Base-by-base conservation (phyloP, 805 yeast genomes). In the Candida taoyuanica region DNA sequence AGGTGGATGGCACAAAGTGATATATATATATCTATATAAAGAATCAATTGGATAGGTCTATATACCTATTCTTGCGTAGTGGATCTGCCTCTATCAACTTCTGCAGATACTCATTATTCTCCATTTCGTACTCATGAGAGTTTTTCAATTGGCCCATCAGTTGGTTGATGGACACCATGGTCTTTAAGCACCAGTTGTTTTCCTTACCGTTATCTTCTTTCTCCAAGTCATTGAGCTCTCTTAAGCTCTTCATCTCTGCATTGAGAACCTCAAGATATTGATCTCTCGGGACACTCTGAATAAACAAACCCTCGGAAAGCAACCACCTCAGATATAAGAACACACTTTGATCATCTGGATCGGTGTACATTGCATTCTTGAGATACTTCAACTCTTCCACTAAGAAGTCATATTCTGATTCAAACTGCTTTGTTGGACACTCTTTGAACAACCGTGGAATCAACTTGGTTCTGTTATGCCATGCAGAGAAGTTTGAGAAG, bases 321-420 rank as follows among this genome's bases (percentile, higher is more conserved):
- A 91, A 65, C 98, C 98, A 93, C 36, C 79, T 74, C 42, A 86
- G 69, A 56, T 89, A 93, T 2, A 84, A 70, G 97, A 98, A 93
- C 0, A 86, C 83, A 0, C 96, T 85, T 31, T 94, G 89, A 55
- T 93, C 98, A 37, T 85, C 91, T 0, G 95, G 89, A 57, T 93
- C 98, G 48, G 95, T 86, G 55, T 80, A 86, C 63, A 87, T 76
- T 0, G 98, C 98, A 20, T 85, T 81, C 42, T 79, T 81, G 26
- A 88, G 70, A 47, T 83, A 70, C 3, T 71, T 71, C 29, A 88
- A 60, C 58, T 93, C 98, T 15, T 66, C 61, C 0, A 44, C 41
- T 5, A 86, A 56, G 35, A 78, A 67, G 0, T 49, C 44, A 19
- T 50, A 31, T 8, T 49, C 47, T 37, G 70, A 69, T 3, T 60